A percentile compares a stretch with the other conserved stretches of the same genome.
Evolutionary conservation across 768 basidiomycete genomes (phyloP).

Genomic region (Nidularia pulvinata): DNA sequence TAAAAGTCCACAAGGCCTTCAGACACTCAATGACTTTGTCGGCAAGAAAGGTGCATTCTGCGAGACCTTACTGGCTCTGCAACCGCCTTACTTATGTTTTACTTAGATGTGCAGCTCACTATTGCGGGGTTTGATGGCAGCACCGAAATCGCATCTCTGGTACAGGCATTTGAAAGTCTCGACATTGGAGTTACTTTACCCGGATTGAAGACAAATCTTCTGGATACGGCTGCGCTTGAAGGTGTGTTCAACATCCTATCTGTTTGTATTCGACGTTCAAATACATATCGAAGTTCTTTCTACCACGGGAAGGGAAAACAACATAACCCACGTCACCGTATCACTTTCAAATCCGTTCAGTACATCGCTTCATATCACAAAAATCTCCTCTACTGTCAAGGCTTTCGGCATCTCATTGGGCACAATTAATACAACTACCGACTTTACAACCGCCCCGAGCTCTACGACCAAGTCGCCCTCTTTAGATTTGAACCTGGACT

Average conservation of each 20-base stretch:
- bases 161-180: slow-evolving; percentile 61
- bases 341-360: slow-evolving; percentile 69
- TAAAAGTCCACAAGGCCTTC: slow-evolving; percentile 51
- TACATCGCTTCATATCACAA: slow-evolving; percentile 53
- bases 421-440: slow-evolving; percentile 49
- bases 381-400: slow-evolving; percentile 58
- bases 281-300: slow-evolving; percentile 44
- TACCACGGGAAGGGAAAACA: slow-evolving; percentile 60
- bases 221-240: slow-evolving; percentile 54
- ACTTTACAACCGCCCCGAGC: slow-evolving; percentile 54
- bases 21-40: slow-evolving; percentile 71
- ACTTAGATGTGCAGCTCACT: slow-evolving; percentile 49
- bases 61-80: not conserved
- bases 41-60: slow-evolving; percentile 45
- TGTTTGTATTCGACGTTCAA: not conserved
- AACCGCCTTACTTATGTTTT: not conserved
- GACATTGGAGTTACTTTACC: slow-evolving; percentile 57
- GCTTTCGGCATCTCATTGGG: slow-evolving; percentile 65
- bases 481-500: slow-evolving; percentile 64
- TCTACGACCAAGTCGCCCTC: slow-evolving; percentile 54
- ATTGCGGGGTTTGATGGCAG: slow-evolving; percentile 63
- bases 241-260: slow-evolving; percentile 26
- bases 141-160: slow-evolving; percentile 56
- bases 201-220: slow-evolving; percentile 54
- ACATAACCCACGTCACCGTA: slow-evolving; percentile 67